These are phyloP conservation scores for Sindora glabra DNA, from an alignment of 306 rosid species.

Conservation along the genomic window DNA sequence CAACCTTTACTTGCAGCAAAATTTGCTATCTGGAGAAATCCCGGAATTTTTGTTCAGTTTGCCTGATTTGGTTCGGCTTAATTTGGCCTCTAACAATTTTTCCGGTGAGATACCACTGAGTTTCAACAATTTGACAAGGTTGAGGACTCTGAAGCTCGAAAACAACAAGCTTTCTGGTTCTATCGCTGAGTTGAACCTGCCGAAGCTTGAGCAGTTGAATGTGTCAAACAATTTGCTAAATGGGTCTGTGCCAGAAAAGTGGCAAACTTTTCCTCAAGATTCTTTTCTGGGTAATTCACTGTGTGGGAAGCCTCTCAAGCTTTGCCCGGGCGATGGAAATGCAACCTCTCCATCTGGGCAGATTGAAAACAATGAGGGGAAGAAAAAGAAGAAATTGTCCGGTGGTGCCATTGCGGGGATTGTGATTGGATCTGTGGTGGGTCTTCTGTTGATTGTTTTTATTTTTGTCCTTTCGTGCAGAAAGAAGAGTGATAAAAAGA, in stretches of 20 bases:
- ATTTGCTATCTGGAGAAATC: constrained; percentile 37
- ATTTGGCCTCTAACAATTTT: constrained; percentile 40
- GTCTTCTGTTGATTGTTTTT: constrained; percentile 34
- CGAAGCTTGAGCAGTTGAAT: constrained; percentile 44
- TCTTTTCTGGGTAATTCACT: constrained; percentile 49
- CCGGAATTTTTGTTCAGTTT: constrained; percentile 30
- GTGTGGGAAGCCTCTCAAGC: constrained; percentile 47
- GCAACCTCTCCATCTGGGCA: constrained; percentile 11
- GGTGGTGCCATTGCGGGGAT: constrained; percentile 60
- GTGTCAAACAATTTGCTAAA: constrained; percentile 42
- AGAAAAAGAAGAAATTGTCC: constrained; percentile 28
- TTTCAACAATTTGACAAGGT: constrained; percentile 30
- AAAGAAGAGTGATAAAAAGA: constrained; percentile 33
- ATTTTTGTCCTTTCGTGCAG: constrained; percentile 37
- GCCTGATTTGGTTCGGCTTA: constrained; percentile 34
- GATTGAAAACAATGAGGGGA: constrained; percentile 8
- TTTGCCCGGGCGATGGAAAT: constrained; percentile 30
- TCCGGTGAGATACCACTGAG: constrained; percentile 36
- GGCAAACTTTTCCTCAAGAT: constrained; percentile 21
- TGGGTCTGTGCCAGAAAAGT: constrained; percentile 47
- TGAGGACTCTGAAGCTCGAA: constrained; percentile 44
- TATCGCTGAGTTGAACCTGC: constrained; percentile 19
- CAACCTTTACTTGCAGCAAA: constrained; percentile 52
- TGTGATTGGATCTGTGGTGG: constrained; percentile 43
- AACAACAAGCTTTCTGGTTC: constrained; percentile 37